Evolutionary conservation across 2,329 filamentous ascomycete genomes (phyloP).

Genomic region (Metarhizium brunneum): DNA sequence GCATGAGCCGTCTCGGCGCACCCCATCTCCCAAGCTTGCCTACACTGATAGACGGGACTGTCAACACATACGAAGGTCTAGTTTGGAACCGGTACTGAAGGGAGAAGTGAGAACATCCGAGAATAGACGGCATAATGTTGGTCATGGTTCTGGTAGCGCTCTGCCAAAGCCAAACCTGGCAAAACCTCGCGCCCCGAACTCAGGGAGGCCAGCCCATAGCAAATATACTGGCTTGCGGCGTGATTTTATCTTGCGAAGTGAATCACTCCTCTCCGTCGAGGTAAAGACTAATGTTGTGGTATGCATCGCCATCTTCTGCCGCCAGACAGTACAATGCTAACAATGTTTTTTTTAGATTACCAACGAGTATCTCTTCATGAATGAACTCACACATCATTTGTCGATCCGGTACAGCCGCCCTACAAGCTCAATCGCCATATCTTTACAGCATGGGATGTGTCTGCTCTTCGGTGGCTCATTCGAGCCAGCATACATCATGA

Average conservation of each 20-base stretch:
- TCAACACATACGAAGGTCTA: conserved; percentile 1
- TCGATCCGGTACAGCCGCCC: conserved; percentile 68
- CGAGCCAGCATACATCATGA: conserved; percentile 71
- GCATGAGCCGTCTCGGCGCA: conserved; percentile 1
- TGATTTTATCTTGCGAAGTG: not conserved
- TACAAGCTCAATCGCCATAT: conserved; percentile 64
- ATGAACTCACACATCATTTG: conserved; percentile 62
- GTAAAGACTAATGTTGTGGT: conserved; percentile 24
- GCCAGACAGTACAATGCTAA: not conserved
- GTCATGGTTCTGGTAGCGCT: not conserved
- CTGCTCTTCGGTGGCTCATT: conserved; percentile 67
- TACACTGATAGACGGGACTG: conserved; percentile 1
- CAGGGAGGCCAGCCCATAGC: not conserved
- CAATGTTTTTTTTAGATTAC: conserved; percentile 42
- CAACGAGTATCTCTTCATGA: conserved; percentile 67
- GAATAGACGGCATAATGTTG: not conserved
- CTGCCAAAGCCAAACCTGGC: conserved; percentile 4
- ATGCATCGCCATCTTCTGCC: conserved; percentile 1
- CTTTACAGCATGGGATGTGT: conserved; percentile 65
- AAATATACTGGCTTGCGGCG: not conserved
- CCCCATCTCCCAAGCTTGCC: conserved; percentile 3
- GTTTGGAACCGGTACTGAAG: conserved; percentile 5
- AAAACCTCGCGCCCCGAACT: conserved; percentile 4
- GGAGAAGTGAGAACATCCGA: not conserved
- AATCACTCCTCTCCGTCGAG: conserved; percentile 7